Base-by-base conservation (phyloP, 2,329 filamentous ascomycete species). In the Fusarium torulosum region DNA sequence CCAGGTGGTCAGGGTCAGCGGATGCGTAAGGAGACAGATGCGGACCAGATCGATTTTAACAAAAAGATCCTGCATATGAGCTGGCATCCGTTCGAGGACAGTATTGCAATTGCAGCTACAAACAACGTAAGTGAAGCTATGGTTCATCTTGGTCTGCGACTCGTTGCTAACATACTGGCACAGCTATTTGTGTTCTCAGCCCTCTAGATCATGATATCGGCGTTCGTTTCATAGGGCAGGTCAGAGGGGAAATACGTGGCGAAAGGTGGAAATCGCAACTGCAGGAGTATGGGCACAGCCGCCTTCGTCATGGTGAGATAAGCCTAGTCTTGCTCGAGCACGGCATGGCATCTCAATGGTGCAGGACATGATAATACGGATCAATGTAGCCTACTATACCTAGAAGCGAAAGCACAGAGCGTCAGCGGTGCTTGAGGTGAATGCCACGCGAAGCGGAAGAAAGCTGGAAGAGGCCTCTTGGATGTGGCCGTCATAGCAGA, bases 41-140 rank as follows among this genome's bases (percentile, higher is more conserved):
- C 96, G 59, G 95, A 99, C 80, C 95, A 98, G 83, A 98, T 98
- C 80, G 96, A 99, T 81, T 99, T 98, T 82, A 98, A 98, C 87
- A 99, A 98, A 88, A 99, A 99, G 88, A 99, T 99, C 75, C 80
- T 99, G 77, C 96, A 99, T 80, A 99, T 99, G 96, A 98, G 95
- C 83, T 99, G 96, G 96, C 96, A 99, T 89, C 96, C 96, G 47
- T 97, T 96, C 75, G 96, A 99, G 82, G 95, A 99, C 83, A 98
- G 95, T 83, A 99, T 99, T 82, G 96, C 96, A 59, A 99, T 99
- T 84, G 96, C 96, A 73, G 96, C 96, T 63, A 99, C 96, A 69
- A 99, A 99, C 86, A 99, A 99, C 82, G 96, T 98, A 83, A 91
- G 95, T 85, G 33, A 44, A 57, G 15, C 52, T 15, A 25, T 29